Conservation (phyloP, 805 yeast species). For the Candida golubevii region DNA sequence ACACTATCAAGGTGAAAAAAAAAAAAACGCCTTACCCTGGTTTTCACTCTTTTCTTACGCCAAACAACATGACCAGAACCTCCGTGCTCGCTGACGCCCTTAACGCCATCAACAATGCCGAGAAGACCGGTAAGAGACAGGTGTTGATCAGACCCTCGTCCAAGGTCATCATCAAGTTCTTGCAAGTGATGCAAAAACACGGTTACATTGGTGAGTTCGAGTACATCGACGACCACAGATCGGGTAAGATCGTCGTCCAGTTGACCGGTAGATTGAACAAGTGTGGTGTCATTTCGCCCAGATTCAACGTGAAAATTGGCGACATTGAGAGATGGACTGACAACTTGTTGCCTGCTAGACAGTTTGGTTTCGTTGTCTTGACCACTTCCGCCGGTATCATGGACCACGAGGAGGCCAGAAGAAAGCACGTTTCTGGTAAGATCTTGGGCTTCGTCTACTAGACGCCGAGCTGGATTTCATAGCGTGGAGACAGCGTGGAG, state of each 20-base stretch:
- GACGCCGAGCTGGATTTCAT: not conserved
- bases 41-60: not conserved
- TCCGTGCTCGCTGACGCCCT: conserved; percentile 35
- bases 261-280: conserved; percentile 49
- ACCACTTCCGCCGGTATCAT: conserved; percentile 99
- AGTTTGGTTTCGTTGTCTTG: conserved; percentile 95
- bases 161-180: conserved; percentile 31
- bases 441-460: conserved; percentile 97
- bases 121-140: conserved; percentile 35
- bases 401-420: conserved; percentile 99
- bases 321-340: conserved; percentile 99
- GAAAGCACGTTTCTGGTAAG: conserved; percentile 99
- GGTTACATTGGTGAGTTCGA: conserved; percentile 37
- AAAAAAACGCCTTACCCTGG: not conserved
- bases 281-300: conserved; percentile 98
- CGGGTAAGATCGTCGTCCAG: conserved; percentile 35
- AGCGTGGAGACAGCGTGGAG: no score
- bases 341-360: conserved; percentile 98
- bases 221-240: conserved; percentile 35
- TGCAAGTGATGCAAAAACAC: conserved; percentile 30
- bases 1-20: conserved; percentile 6
- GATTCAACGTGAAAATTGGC: conserved; percentile 93
- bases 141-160: conserved; percentile 36
- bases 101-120: conserved; percentile 35
- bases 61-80: conserved; percentile 28